Evolutionary conservation across 176 grass and related monocot genomes (phyloP).

Genomic region (Aegilops umbellulata): DNA sequence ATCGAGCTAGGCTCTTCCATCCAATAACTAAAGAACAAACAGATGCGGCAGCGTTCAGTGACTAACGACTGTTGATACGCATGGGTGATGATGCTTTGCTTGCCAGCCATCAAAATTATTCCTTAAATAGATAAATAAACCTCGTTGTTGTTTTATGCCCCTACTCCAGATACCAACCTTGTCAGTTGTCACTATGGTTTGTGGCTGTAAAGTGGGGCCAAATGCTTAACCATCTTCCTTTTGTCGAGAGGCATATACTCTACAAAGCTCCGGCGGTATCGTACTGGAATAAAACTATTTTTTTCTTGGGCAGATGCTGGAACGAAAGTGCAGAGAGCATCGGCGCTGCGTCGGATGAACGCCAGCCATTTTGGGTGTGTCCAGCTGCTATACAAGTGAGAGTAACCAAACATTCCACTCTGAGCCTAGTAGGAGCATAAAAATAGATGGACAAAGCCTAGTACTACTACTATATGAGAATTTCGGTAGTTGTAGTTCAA

Average conservation of each 20-base stretch:
- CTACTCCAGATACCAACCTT: background rate
- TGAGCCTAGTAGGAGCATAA: background rate
- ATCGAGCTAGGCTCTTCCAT: background rate
- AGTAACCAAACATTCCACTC: constrained; percentile 6
- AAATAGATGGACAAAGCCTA: background rate
- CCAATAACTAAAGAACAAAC: too few species aligned
- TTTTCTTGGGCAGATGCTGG: background rate
- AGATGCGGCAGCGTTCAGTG: background rate
- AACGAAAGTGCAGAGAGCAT: background rate
- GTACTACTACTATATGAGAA: too few species aligned
- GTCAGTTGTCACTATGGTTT: background rate
- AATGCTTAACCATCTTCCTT: background rate
- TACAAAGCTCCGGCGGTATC: background rate
- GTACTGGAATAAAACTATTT: background rate
- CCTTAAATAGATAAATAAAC: background rate
- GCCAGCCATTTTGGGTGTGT: background rate
- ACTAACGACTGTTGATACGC: background rate
- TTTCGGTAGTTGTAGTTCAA: background rate
- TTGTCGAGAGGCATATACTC: background rate
- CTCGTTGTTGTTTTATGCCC: background rate
- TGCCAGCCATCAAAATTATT: background rate
- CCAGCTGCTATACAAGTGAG: background rate
- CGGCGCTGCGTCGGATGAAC: constrained; percentile 39
- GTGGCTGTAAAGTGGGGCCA: background rate
- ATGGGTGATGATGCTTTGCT: background rate